Evolutionary conservation across 2,329 filamentous ascomycete genomes (phyloP).

Genomic region (Colletotrichum sp.): DNA sequence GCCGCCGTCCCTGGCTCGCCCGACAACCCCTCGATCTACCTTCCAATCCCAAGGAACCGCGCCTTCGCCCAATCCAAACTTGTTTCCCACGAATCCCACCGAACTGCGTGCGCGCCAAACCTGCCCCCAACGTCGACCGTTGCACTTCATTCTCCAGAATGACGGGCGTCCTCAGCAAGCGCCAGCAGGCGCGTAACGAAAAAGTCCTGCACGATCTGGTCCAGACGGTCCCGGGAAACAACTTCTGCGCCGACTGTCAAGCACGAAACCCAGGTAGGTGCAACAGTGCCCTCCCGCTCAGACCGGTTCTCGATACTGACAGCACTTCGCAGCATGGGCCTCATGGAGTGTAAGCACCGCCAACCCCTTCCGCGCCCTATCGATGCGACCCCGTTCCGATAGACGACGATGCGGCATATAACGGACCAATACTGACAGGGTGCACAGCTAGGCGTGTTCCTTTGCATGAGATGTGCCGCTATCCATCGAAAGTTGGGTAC

Average conservation of each 20-base stretch:
- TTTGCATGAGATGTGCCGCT: constrained; percentile 96
- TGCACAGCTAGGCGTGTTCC: constrained; percentile 83
- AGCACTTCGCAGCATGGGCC: constrained; percentile 74
- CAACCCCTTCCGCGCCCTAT: not conserved
- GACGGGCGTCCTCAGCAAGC: constrained; percentile 84
- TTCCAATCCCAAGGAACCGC: not conserved
- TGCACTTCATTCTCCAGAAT: constrained; percentile 46
- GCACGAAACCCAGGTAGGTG: constrained; percentile 84
- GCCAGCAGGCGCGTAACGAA: constrained; percentile 97
- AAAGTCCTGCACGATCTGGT: constrained; percentile 89
- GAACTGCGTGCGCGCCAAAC: not conserved
- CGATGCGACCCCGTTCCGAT: not conserved
- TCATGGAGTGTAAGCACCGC: constrained; percentile 84
- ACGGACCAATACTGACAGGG: constrained; percentile 10
- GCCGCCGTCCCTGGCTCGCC: not conserved
- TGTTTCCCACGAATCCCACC: not conserved
- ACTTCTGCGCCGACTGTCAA: constrained; percentile 91
- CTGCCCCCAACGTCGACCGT: constrained; percentile 2
- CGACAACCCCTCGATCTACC: constrained; percentile 15
- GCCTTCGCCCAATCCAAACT: constrained; percentile 2
- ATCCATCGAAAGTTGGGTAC: constrained; percentile 97
- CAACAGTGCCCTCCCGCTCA: not conserved
- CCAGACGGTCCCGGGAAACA: constrained; percentile 83
- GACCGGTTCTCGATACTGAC: constrained; percentile 6
- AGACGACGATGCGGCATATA: not conserved